Evolutionary conservation across 805 yeast species (phyloP).

Genomic region (Dipodascus albidus): DNA sequence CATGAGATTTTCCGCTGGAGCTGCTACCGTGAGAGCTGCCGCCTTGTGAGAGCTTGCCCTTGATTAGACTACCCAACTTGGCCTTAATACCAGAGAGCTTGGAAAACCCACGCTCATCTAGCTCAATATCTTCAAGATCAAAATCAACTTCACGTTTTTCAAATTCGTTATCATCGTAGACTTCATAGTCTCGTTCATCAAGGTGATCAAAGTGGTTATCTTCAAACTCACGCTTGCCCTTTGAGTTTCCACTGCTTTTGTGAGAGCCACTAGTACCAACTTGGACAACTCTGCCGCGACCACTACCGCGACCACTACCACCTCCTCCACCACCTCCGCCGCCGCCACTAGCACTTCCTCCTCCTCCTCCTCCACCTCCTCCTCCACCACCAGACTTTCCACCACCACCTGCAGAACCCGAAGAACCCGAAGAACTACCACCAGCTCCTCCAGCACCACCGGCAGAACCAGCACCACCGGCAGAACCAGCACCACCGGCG

Average conservation of each 20-base stretch:
- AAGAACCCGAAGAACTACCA: background rate
- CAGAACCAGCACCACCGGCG: conserved; percentile 2
- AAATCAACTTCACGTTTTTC: too few species aligned
- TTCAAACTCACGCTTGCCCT: background rate
- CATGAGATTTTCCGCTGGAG: background rate
- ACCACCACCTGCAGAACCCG: conserved; percentile 1
- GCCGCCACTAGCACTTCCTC: too few species aligned
- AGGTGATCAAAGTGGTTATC: background rate
- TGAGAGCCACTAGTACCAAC: conserved; percentile 9
- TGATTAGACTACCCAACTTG: too few species aligned
- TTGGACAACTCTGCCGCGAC: conserved; percentile 9
- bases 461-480: background rate
- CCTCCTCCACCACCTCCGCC: conserved; percentile 8
- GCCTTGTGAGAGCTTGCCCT: too few species aligned
- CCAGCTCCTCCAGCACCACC: conserved; percentile 1
- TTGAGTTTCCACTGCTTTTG: background rate
- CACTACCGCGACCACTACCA: conserved; percentile 11
- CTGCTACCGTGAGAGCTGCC: background rate
- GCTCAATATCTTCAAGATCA: too few species aligned
- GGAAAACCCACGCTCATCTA: too few species aligned
- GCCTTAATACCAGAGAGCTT: too few species aligned
- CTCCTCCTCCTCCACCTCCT: background rate
- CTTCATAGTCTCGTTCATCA: too few species aligned
- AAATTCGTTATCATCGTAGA: too few species aligned
- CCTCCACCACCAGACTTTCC: conserved; percentile 3